These are phyloP conservation scores for Beauveria rudraprayagi DNA, from an alignment of 2,329 filamentous ascomycete genomes.

Conservation along the genomic window DNA sequence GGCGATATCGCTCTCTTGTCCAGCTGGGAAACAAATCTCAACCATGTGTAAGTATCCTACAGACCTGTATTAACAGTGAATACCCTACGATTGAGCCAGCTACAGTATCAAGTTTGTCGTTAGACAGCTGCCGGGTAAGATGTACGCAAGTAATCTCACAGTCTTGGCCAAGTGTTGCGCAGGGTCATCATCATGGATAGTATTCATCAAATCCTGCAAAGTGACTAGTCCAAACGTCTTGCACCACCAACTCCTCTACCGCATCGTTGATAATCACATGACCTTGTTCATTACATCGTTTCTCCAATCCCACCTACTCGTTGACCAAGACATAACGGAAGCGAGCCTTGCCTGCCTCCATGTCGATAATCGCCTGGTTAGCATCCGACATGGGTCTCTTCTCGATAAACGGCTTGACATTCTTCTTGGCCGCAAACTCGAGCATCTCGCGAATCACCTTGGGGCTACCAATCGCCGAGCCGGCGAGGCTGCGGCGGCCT, in stretches of 20 bases:
- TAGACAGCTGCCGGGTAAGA: too few relatives aligned
- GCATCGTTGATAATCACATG: neutral
- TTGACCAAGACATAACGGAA: conserved; percentile 36
- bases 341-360: conserved; percentile 42
- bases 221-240: neutral
- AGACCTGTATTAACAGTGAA: too few relatives aligned
- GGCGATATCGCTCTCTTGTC: too few relatives aligned
- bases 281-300: neutral
- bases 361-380: conserved; percentile 43
- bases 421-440: conserved; percentile 43
- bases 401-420: conserved; percentile 46
- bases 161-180: neutral
- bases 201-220: neutral
- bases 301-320: conserved; percentile 2
- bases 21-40: too few relatives aligned
- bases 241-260: neutral
- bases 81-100: too few relatives aligned
- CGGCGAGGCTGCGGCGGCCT: conserved; percentile 41
- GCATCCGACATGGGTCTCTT: conserved; percentile 42
- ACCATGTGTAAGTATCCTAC: too few relatives aligned
- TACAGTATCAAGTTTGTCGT: too few relatives aligned
- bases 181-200: neutral
- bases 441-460: conserved; percentile 49
- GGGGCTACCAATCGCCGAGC: conserved; percentile 32
- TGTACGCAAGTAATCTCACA: too few relatives aligned